Evolutionary conservation across 1,139 yeast genomes (phyloP).

Genomic region (Blastobotrys arbuscula): DNA sequence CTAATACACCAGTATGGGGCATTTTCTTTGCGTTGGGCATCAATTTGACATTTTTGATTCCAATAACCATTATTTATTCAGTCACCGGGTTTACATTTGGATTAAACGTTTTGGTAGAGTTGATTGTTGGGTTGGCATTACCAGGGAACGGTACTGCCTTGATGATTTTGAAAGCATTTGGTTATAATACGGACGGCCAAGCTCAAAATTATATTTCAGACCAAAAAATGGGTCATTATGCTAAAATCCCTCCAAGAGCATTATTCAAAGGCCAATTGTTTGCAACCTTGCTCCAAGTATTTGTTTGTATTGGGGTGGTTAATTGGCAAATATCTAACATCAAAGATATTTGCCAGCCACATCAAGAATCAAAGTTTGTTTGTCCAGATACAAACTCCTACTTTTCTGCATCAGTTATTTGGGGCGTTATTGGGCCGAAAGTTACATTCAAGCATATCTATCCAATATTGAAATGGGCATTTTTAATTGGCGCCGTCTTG

Average conservation of each 20-base stretch:
- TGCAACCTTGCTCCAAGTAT: constrained; percentile 35
- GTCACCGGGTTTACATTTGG: constrained; percentile 52
- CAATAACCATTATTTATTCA: constrained; percentile 45
- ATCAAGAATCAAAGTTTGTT: constrained; percentile 28
- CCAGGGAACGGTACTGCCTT: constrained; percentile 61
- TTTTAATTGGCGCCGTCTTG: constrained; percentile 34
- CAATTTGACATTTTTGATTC: constrained; percentile 48
- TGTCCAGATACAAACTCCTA: constrained; percentile 41
- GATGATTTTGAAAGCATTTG: constrained; percentile 54
- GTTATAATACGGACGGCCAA: constrained; percentile 54
- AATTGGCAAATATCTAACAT: constrained; percentile 45
- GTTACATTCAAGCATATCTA: constrained; percentile 46
- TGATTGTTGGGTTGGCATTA: constrained; percentile 56
- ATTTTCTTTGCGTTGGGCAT: constrained; percentile 53
- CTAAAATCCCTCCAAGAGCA: constrained; percentile 54
- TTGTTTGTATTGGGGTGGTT: constrained; percentile 45
- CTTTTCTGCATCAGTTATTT: constrained; percentile 51
- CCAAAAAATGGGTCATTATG: constrained; percentile 55
- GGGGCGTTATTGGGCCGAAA: constrained; percentile 67
- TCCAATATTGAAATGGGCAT: constrained; percentile 44
- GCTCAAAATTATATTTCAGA: constrained; percentile 52
- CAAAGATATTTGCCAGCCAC: constrained; percentile 25
- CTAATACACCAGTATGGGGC: constrained; percentile 47
- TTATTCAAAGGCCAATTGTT: constrained; percentile 52
- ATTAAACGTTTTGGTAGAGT: constrained; percentile 53